phyloP scores from a whole-genome alignment of 306 rosid genomes.

The Cicer arietinum region DNA sequence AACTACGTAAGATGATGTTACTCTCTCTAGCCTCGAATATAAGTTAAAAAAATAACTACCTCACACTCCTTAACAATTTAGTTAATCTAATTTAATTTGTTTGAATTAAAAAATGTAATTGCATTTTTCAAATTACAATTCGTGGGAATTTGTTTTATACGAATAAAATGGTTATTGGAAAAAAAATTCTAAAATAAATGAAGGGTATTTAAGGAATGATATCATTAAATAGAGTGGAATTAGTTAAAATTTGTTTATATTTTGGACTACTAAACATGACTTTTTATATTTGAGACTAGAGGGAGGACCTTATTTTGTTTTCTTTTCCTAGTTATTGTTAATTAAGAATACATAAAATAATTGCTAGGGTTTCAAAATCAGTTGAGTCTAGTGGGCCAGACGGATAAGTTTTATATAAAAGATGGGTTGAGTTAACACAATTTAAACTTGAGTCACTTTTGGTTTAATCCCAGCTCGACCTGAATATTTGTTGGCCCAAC shows the following conservation, averaged over 20 bases:
- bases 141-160: not conserved
- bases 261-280: not conserved
- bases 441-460: not conserved
- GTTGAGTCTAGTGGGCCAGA: not conserved
- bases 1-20: conserved; percentile 17
- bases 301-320: not conserved
- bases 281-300: not conserved
- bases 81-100: too few relatives aligned
- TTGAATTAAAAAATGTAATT: not conserved
- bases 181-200: not conserved
- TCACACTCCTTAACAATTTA: not conserved
- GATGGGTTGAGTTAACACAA: not conserved
- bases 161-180: not conserved
- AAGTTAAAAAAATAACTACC: not conserved
- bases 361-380: not conserved
- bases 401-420: not conserved
- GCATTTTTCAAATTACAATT: not conserved
- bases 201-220: not conserved
- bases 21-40: not conserved
- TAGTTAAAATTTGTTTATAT: not conserved
- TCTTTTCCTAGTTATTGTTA: conserved; percentile 5
- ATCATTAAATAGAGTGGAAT: not conserved
- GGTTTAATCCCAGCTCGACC: not conserved
- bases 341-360: conserved; percentile 2
- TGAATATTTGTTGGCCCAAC: not conserved